phyloP scores from a whole-genome alignment of 2,329 filamentous ascomycete species.

The Hawksworthiomyces lignivorus region DNA sequence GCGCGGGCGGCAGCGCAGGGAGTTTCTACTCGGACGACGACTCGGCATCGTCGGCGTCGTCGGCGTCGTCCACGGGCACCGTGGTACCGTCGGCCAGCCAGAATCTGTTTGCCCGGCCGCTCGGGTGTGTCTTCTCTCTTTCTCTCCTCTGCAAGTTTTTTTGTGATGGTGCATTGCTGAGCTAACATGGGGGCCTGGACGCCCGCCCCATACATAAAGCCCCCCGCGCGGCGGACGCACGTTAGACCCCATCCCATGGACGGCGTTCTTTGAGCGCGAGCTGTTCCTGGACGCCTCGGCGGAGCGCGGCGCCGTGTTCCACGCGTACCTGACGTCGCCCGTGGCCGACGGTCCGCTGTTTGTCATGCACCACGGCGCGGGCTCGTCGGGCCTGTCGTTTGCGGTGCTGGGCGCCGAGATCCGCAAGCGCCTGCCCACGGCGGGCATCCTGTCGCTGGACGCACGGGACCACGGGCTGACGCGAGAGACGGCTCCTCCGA shows the following conservation, averaged over 20 bases:
- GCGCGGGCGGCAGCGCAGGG: conserved; percentile 15
- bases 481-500: conserved; percentile 26
- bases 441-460: conserved; percentile 79
- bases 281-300: conserved; percentile 56
- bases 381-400: conserved; percentile 88
- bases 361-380: conserved; percentile 90
- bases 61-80: conserved; percentile 90
- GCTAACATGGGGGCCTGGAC: conserved; percentile 14
- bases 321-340: conserved; percentile 84
- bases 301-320: conserved; percentile 52
- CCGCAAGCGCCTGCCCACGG: conserved; percentile 64
- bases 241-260: conserved; percentile 69
- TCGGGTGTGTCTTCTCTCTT: conserved; percentile 43
- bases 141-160: neutral
- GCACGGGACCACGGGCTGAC: conserved; percentile 81
- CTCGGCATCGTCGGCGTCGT: conserved; percentile 61
- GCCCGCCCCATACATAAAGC: conserved; percentile 23
- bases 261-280: conserved; percentile 83
- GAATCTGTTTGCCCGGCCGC: conserved; percentile 64
- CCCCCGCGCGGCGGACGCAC: conserved; percentile 41
- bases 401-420: conserved; percentile 73
- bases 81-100: conserved; percentile 70
- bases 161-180: no score
- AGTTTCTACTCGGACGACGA: conserved; percentile 43
- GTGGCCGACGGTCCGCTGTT: conserved; percentile 70